Evolutionary conservation across 768 basidiomycete genomes (phyloP), one percentile per base, ranked within the genome.

Genomic region (Auricularia auricula-judae): DNA sequence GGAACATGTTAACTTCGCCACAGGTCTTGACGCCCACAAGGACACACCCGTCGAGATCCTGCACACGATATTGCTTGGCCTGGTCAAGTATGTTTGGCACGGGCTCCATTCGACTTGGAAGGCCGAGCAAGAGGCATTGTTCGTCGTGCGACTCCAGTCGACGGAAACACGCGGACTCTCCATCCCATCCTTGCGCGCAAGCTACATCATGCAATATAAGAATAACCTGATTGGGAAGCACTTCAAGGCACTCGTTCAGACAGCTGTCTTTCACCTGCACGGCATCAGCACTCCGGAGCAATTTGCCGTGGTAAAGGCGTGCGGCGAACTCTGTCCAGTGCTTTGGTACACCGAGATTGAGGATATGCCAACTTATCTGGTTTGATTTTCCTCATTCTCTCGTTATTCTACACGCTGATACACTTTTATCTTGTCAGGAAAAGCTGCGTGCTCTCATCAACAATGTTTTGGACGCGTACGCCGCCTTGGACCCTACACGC

Each of bases 391-490:
- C 36, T 39, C 36, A 12, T 5, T 7, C 5, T 39, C 7, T 39
- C 12, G 36, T 7, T 12, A 39, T 12, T 7, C 36, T 7, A 12
- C 5, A 39, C 36, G 36, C 36, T 39, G 7, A 11, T 10, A n/a
- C 66, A 70, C 47, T 67, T 10, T 65, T 18, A 65, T 70, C 43
- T 14, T 23, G 66, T 65, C 36, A 36, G 68, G 64, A 36, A 8
- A 68, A 70, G 36, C 56, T 70, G 10, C 29, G 36, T 1, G 36
- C 65, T 74, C 76, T 72, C 3, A 71, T 74, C 1, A 73, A 67
- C 1, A 80, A 80, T 66, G 74, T 79, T 0, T 74, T 78, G 7
- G 76, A 79, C 62, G 64, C 71, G n/a, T 71, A 71, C 4, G 75
- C 73, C 0, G 23, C 65, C 3, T 61, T 78, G 2, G 75, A 79